Percentiles rank a stretch among this genome's conserved stretches.
Evolutionary conservation across 768 basidiomycete species (phyloP).

Genomic region (Clitopilus hobsonii): DNA sequence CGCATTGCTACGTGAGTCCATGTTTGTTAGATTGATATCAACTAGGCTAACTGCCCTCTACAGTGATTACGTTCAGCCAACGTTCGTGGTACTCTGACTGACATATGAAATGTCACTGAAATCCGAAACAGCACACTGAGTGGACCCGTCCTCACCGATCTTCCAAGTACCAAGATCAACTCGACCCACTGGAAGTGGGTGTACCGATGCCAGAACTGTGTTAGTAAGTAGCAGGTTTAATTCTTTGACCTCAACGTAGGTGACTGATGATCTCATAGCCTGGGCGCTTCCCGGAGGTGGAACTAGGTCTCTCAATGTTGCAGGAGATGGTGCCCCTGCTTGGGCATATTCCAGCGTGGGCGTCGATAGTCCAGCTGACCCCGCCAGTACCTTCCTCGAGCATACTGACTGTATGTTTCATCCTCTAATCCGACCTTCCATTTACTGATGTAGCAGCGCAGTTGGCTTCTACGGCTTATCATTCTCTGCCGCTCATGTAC

Average conservation of each 20-base stretch:
- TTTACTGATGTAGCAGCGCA: too few relatives aligned
- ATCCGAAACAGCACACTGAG: constrained; percentile 28
- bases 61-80: constrained; percentile 49
- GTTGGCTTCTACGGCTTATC: constrained; percentile 59
- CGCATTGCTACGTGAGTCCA: constrained; percentile 48
- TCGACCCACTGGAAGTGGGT: constrained; percentile 67
- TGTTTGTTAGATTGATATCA: background rate
- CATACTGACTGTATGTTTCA: constrained; percentile 51
- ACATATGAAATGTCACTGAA: background rate
- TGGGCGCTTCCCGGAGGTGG: constrained; percentile 32
- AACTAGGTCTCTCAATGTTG: constrained; percentile 31
- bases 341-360: constrained; percentile 43
- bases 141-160: constrained; percentile 49
- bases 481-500: constrained; percentile 41
- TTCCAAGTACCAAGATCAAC: constrained; percentile 47
- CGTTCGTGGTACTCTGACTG: constrained; percentile 22
- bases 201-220: constrained; percentile 64
- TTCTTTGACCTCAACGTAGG: background rate
- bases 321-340: constrained; percentile 35
- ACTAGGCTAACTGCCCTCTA: background rate
- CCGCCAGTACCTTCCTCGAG: constrained; percentile 45
- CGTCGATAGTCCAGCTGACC: constrained; percentile 46
- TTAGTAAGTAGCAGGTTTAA: constrained; percentile 31
- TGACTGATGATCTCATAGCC: constrained; percentile 13
- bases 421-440: too few relatives aligned